Evolutionary conservation across 2,329 filamentous ascomycete genomes (phyloP).

Genomic region (Aspergillus alliaceus): DNA sequence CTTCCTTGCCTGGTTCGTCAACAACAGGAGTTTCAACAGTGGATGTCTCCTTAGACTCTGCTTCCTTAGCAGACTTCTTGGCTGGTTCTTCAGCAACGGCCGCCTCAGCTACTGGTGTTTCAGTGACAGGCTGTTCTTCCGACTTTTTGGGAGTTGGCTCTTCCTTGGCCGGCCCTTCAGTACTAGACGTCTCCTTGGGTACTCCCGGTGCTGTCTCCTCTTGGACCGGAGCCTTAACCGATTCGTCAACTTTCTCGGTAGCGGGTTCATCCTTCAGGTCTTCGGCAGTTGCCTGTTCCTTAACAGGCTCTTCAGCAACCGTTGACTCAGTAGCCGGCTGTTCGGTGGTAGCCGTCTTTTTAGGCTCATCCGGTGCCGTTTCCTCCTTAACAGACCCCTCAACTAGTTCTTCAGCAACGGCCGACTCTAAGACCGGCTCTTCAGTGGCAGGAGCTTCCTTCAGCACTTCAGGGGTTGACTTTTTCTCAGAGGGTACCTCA

Average conservation of each 20-base stretch:
- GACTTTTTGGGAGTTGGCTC: background rate
- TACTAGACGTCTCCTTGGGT: conserved; percentile 5
- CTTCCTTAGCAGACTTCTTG: background rate
- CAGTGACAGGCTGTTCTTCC: background rate
- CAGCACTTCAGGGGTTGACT: background rate
- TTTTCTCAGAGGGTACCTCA: conserved; percentile 1
- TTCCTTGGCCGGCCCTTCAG: background rate
- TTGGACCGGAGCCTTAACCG: conserved; percentile 3
- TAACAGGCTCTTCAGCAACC: background rate
- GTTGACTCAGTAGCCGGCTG: background rate
- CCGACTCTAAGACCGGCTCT: background rate
- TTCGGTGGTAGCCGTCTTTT: background rate
- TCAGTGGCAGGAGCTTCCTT: background rate
- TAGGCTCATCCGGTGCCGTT: background rate
- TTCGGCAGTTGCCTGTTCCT: background rate
- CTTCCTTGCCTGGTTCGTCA: conserved; percentile 9
- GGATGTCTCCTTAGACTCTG: background rate
- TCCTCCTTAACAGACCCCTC: conserved; percentile 1
- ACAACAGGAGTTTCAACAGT: background rate
- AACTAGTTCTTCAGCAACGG: background rate
- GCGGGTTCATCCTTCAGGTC: background rate
- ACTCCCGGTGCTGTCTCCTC: conserved; percentile 11
- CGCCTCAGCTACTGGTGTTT: background rate
- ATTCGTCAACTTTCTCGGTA: background rate
- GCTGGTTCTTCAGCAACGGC: background rate